Base-by-base conservation (phyloP, 148 eudicot species). In the Nyssa sinensis region DNA sequence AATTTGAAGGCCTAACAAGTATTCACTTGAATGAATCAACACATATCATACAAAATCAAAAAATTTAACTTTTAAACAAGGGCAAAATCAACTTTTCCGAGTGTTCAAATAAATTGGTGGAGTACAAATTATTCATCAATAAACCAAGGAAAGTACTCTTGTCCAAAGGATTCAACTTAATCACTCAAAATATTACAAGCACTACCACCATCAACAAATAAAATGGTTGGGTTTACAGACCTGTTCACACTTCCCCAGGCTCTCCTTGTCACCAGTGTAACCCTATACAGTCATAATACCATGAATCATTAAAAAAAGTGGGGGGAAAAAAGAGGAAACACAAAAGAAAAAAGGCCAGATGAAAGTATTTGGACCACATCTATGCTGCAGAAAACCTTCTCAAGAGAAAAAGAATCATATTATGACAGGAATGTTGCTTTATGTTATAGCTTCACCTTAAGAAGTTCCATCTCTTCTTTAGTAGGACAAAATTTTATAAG, bases 391-490 rank as follows among this genome's bases (percentile, higher is more conserved):
- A 41, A 67, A 59, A 44, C 41, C 24, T 41, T 35, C 55, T 55
- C 30, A 41, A 14, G 66, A 4, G 23, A 47, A 37, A 68, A 60
- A 61, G n/a, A 62, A n/a, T 23, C 7, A 32, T 21, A 19, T 3
- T 11, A 14, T 24, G 30, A 63, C 35, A 17, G 21, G 29, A 59
- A 73, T n/a, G 32, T n/a, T 28, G 53, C 75, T 64, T 66, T 61
- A 34, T 39, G 58, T 39, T 70, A 64, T 27, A 51, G 44, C 31
- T 66, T 78, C 68, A 92, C 98, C 98, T 87, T 90, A 62, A 94
- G 89, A 71, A 83, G 89, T 64, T 94, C 98, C 98, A 94, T 94
- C 88, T 94, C 98, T 76, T 94, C 98, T 86, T 92, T 94, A 30
- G 91, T 90, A 59, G 98, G 98, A 82, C 98, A 94, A 80, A 94